These are phyloP conservation scores for Ensete ventricosum DNA, from an alignment of 176 grass and related monocot genomes.

Conservation along the genomic window DNA sequence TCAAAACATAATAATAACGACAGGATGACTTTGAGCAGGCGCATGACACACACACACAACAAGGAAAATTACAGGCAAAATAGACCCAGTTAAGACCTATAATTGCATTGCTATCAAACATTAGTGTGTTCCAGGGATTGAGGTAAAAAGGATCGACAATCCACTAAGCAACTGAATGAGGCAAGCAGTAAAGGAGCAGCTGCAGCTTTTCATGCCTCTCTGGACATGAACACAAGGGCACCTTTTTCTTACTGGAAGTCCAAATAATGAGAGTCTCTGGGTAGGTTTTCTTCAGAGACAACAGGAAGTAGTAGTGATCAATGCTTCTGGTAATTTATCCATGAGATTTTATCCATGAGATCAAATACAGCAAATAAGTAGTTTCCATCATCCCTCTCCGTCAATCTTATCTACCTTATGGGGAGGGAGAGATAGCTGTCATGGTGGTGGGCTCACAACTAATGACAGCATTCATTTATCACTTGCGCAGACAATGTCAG, in stretches of 20 bases:
- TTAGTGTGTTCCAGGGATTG: neutral
- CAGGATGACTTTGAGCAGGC: too few species aligned
- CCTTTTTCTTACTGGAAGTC: too few species aligned
- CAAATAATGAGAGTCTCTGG: too few species aligned
- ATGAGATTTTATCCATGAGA: neutral
- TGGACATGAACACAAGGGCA: too few species aligned
- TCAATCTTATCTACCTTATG: neutral
- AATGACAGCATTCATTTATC: constrained; percentile 34
- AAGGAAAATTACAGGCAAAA: neutral
- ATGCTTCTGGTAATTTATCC: neutral
- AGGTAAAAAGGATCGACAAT: neutral
- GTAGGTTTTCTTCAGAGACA: neutral
- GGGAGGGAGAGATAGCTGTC: constrained; percentile 14
- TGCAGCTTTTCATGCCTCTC: too few species aligned
- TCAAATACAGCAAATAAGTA: neutral
- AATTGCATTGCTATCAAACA: neutral
- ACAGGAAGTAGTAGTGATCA: neutral
- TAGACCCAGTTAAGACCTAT: neutral
- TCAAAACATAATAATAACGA: too few species aligned
- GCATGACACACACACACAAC: too few species aligned
- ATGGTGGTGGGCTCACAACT: constrained; percentile 8
- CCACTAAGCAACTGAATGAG: neutral
- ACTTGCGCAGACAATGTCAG: constrained; percentile 26
- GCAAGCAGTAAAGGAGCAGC: neutral
- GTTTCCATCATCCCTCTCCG: too few species aligned